Evolutionary conservation across 345 rosid genomes (phyloP).

Genomic region (Garcia nutans): DNA sequence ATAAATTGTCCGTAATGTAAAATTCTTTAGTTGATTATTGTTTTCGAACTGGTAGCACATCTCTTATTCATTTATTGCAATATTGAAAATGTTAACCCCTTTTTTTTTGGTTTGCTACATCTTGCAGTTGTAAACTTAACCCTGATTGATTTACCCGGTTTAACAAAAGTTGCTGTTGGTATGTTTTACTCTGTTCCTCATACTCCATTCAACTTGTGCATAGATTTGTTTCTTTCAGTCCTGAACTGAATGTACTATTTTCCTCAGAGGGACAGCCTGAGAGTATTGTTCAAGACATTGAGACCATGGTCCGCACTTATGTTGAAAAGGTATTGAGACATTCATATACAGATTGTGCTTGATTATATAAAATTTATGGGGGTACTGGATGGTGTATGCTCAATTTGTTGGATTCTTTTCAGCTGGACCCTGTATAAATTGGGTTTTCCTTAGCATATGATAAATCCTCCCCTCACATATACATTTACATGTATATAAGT

Average conservation of each 20-base stretch:
- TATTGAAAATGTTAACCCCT: neutral
- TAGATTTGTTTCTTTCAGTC: neutral
- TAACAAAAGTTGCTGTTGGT: slow-evolving; percentile 96
- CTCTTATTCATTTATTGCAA: neutral
- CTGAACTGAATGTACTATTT: slow-evolving; percentile 19
- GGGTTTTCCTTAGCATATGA: neutral
- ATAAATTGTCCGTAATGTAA: neutral
- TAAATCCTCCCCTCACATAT: no score
- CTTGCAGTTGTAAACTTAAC: slow-evolving; percentile 94
- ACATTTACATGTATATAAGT: no score
- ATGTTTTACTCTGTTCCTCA: slow-evolving; percentile 20
- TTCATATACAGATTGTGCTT: neutral
- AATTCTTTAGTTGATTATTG: neutral
- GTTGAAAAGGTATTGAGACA: slow-evolving; percentile 73
- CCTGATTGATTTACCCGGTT: slow-evolving; percentile 86
- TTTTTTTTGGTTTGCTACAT: neutral
- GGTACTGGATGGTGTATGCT: neutral
- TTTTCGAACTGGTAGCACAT: neutral
- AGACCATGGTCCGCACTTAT: slow-evolving; percentile 81
- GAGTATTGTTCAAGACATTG: slow-evolving; percentile 77
- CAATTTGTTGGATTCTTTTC: neutral
- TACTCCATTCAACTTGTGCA: slow-evolving; percentile 10
- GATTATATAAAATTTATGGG: neutral
- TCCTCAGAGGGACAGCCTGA: slow-evolving; percentile 94
- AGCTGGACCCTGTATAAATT: neutral